These are phyloP conservation scores for Cladophialophora immunda DNA, from an alignment of 2,329 filamentous ascomycete genomes.

Conservation along the genomic window DNA sequence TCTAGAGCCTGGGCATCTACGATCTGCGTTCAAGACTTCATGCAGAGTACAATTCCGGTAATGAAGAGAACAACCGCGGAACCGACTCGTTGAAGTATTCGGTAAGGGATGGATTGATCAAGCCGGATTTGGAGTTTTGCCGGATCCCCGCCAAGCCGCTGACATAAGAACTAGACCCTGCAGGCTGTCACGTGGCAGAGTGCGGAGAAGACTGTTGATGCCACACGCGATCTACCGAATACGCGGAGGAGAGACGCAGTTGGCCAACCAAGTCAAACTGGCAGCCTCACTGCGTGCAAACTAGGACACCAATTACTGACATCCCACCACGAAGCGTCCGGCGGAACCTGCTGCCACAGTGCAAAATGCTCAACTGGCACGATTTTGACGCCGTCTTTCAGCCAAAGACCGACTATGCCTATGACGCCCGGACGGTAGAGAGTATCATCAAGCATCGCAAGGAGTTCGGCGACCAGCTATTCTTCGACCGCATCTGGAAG, in stretches of 20 bases:
- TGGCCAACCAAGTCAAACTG: neutral
- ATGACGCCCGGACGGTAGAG: constrained; percentile 67
- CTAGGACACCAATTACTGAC: neutral
- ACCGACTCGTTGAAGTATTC: neutral
- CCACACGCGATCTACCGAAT: neutral
- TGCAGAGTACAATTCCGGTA: neutral
- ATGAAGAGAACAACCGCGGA: neutral
- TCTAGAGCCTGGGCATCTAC: neutral
- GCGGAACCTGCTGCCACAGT: neutral
- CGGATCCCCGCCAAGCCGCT: too few relatives aligned
- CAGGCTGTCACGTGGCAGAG: neutral
- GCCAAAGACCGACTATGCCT: constrained; percentile 66
- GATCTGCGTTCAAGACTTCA: neutral
- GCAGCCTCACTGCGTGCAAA: too few relatives aligned
- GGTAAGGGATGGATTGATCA: neutral
- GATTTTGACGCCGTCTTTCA: constrained; percentile 75
- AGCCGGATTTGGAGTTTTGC: neutral
- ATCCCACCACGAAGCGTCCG: neutral
- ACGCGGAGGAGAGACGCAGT: neutral
- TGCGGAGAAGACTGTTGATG: constrained; percentile 2
- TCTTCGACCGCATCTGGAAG: constrained; percentile 79
- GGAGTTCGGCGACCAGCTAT: constrained; percentile 73
- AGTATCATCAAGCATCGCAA: constrained; percentile 74
- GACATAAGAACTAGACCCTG: neutral
- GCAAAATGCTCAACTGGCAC: constrained; percentile 69